A percentile compares a stretch with the other conserved stretches of the same genome.
phyloP scores from a whole-genome alignment of 2,329 filamentous ascomycete genomes.

The Mariannaea sp. region DNA sequence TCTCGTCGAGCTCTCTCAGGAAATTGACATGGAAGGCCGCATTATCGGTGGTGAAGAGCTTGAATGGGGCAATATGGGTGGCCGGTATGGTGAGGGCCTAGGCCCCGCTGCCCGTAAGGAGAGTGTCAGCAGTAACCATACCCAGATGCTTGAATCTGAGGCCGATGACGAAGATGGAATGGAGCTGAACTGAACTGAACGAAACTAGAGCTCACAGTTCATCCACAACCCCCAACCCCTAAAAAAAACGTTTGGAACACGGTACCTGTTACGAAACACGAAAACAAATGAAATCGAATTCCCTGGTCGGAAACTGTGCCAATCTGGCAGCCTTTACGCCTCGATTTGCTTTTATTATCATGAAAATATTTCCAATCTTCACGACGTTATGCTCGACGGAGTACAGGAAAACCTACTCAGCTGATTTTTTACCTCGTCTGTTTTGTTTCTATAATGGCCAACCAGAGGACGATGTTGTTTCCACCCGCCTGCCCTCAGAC shows the following conservation, averaged over 20 bases:
- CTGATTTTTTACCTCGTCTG: neutral
- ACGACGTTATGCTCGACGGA: slow-evolving; percentile 18
- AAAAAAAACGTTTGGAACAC: slow-evolving; percentile 1
- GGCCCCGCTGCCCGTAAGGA: slow-evolving; percentile 55
- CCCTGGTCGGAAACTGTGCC: neutral
- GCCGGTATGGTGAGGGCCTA: slow-evolving; percentile 50
- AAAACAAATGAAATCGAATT: neutral
- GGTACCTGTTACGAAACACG: slow-evolving; percentile 7
- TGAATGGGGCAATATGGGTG: slow-evolving; percentile 56
- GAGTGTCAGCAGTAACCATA: slow-evolving; percentile 64
- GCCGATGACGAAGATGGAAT: slow-evolving; percentile 66
- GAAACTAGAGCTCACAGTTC: slow-evolving; percentile 43
- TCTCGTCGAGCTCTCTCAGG: slow-evolving; percentile 89
- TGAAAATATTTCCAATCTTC: slow-evolving; percentile 15
- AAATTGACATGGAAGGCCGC: slow-evolving; percentile 90
- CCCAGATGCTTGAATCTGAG: slow-evolving; percentile 62
- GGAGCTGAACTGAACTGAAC: slow-evolving; percentile 67
- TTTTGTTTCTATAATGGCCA: neutral
- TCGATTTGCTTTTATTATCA: neutral
- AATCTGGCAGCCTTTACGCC: neutral
- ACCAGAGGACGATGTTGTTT: neutral
- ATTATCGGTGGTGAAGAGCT: slow-evolving; percentile 88
- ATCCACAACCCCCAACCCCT: neutral
- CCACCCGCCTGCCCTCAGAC: neutral
- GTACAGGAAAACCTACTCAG: slow-evolving; percentile 4